These are phyloP conservation scores for Leishmania guyanensis DNA, from an alignment of 208 protist genomes.

Conservation along the genomic window DNA sequence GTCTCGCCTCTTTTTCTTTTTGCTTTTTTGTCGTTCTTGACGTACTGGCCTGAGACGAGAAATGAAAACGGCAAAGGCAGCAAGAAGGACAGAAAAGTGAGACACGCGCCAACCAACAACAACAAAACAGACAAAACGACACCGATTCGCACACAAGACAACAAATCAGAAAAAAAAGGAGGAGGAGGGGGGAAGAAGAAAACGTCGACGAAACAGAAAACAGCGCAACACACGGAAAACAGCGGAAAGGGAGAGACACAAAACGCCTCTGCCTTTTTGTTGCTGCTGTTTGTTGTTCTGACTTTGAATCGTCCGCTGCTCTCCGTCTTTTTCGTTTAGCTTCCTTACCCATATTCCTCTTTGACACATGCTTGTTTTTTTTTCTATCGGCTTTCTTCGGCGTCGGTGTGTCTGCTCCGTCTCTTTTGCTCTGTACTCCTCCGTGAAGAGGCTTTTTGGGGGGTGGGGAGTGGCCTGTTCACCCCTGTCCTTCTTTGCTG, in stretches of 20 bases:
- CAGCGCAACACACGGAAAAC: too few relatives aligned
- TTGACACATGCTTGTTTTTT: slow-evolving; percentile 2
- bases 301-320: slow-evolving; percentile 7
- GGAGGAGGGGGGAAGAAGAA: background rate
- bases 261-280: background rate
- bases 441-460: background rate
- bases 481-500: too few relatives aligned
- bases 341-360: slow-evolving; percentile 7
- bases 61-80: background rate
- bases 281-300: background rate
- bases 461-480: too few relatives aligned
- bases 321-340: background rate
- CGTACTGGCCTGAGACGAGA: background rate
- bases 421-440: background rate
- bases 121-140: background rate
- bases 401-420: background rate
- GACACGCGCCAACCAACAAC: background rate
- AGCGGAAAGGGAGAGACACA: background rate
- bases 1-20: background rate
- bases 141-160: background rate
- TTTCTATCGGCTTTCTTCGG: background rate
- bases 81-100: background rate
- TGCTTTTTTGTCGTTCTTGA: slow-evolving; percentile 15
- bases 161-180: background rate
- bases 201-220: too few relatives aligned